phyloP scores from a whole-genome alignment of 352 stramenopile species.

The Phytopythium boreale region DNA sequence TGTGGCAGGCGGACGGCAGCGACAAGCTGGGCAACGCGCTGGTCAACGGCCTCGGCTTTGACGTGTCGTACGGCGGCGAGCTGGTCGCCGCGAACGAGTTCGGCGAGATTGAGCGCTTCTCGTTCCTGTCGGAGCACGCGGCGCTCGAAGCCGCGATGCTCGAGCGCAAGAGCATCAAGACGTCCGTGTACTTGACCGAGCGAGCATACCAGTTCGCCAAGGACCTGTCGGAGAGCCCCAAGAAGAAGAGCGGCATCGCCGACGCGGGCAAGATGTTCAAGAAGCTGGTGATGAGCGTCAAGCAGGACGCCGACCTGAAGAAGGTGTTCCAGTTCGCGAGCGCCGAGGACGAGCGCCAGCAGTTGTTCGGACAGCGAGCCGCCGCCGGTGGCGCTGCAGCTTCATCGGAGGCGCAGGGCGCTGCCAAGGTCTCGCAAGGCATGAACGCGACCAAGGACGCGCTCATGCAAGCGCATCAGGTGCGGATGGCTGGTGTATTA shows the following conservation, averaged over 20 bases:
- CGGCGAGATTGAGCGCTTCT: slow-evolving; percentile 66
- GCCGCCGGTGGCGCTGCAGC: slow-evolving; percentile 13
- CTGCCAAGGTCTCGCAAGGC: slow-evolving; percentile 25
- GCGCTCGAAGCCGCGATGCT: slow-evolving; percentile 59
- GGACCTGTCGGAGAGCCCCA: slow-evolving; percentile 25
- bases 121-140: slow-evolving; percentile 48
- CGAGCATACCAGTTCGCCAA: slow-evolving; percentile 28
- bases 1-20: slow-evolving; percentile 46
- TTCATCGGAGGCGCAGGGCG: slow-evolving; percentile 9
- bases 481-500: slow-evolving; percentile 10
- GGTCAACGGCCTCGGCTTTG: slow-evolving; percentile 37
- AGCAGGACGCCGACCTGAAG: slow-evolving; percentile 67
- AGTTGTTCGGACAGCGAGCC: slow-evolving; percentile 52
- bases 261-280: slow-evolving; percentile 67
- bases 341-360: slow-evolving; percentile 49
- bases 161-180: slow-evolving; percentile 51
- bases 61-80: slow-evolving; percentile 49
- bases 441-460: slow-evolving; percentile 54
- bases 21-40: slow-evolving; percentile 28
- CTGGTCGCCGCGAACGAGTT: slow-evolving; percentile 58
- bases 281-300: slow-evolving; percentile 64
- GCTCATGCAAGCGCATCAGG: slow-evolving; percentile 67
- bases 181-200: slow-evolving; percentile 33
- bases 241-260: slow-evolving; percentile 51
- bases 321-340: slow-evolving; percentile 75